Percentiles rank a stretch among this genome's conserved stretches.
Evolutionary conservation across 2,329 filamentous ascomycete genomes (phyloP).

Genomic region (Anthostomella pinea): DNA sequence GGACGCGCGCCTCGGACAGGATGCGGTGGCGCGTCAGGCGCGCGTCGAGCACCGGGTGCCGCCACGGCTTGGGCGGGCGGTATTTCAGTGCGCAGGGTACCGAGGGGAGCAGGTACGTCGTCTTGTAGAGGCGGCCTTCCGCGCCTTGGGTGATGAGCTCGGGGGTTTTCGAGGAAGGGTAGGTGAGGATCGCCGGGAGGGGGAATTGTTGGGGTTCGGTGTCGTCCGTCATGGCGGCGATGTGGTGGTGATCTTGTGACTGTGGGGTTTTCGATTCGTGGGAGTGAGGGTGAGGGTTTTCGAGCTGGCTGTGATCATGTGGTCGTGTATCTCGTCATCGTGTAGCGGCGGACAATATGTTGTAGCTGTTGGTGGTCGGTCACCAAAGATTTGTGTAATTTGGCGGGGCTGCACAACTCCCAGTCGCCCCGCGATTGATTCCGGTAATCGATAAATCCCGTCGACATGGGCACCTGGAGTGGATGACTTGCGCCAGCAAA

Average conservation of each 20-base stretch:
- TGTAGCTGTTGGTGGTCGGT: too few relatives aligned
- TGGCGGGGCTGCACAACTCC: neutral
- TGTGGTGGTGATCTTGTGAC: slow-evolving; percentile 6
- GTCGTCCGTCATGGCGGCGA: slow-evolving; percentile 7
- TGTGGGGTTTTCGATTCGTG: too few relatives aligned
- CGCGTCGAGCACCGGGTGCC: slow-evolving; percentile 84
- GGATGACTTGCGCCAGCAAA: too few relatives aligned
- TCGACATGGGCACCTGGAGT: too few relatives aligned
- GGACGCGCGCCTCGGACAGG: slow-evolving; percentile 81
- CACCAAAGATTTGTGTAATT: too few relatives aligned
- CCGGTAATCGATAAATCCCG: too few relatives aligned
- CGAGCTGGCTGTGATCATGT: too few relatives aligned
- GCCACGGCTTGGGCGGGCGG: slow-evolving; percentile 86
- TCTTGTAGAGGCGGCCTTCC: slow-evolving; percentile 90
- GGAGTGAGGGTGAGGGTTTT: too few relatives aligned
- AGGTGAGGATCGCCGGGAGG: slow-evolving; percentile 63
- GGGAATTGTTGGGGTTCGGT: slow-evolving; percentile 33
- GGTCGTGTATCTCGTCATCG: too few relatives aligned
- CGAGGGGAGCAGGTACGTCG: slow-evolving; percentile 68
- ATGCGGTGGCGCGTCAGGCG: slow-evolving; percentile 85
- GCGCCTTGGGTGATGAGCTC: slow-evolving; percentile 86
- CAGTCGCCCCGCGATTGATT: neutral
- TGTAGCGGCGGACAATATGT: too few relatives aligned
- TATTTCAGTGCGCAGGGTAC: slow-evolving; percentile 81
- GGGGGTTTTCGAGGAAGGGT: slow-evolving; percentile 58